Evolutionary conservation across 371 early-diverging fungal species (phyloP).

Genomic region (Saksenaea oblongispora): DNA sequence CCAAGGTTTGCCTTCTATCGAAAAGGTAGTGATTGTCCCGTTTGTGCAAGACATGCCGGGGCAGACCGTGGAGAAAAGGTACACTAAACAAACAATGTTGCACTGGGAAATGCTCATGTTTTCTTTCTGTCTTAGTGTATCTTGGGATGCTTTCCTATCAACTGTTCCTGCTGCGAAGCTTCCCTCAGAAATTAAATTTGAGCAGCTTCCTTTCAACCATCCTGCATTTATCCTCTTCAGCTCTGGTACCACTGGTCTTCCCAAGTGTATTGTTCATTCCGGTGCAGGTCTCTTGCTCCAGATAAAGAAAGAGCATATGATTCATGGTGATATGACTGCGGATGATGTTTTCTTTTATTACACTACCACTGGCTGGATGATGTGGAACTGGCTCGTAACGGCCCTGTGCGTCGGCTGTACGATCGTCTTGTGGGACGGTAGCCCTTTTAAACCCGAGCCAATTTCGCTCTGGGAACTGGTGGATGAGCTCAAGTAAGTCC

Average conservation of each 20-base stretch:
- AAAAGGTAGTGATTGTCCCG: slow-evolving; percentile 78
- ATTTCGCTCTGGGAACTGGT: slow-evolving; percentile 78
- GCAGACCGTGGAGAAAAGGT: slow-evolving; percentile 13
- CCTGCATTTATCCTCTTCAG: slow-evolving; percentile 96
- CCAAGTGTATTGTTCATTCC: slow-evolving; percentile 98
- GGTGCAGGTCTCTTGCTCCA: slow-evolving; percentile 92
- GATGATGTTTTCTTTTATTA: slow-evolving; percentile 91
- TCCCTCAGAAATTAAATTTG: slow-evolving; percentile 61
- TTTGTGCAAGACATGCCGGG: slow-evolving; percentile 49
- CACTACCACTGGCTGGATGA: slow-evolving; percentile 98
- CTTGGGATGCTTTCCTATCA: slow-evolving; percentile 51
- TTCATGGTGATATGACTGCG: slow-evolving; percentile 77
- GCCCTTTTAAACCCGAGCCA: slow-evolving; percentile 88
- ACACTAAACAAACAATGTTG: slow-evolving; percentile 34
- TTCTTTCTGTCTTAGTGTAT: slow-evolving; percentile 34
- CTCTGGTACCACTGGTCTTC: slow-evolving; percentile 97
- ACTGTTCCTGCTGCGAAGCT: slow-evolving; percentile 31
- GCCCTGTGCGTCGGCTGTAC: slow-evolving; percentile 82
- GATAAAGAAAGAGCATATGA: slow-evolving; percentile 91
- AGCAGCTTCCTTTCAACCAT: slow-evolving; percentile 90
- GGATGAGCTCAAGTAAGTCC: slow-evolving; percentile 63
- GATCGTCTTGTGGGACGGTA: slow-evolving; percentile 92
- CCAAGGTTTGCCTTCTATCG: slow-evolving; percentile 56
- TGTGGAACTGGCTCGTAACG: slow-evolving; percentile 97
- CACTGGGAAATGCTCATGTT: neutral